These are phyloP conservation scores for Solanum paucissectum DNA, from an alignment of 257 asterid species.

Conservation along the genomic window DNA sequence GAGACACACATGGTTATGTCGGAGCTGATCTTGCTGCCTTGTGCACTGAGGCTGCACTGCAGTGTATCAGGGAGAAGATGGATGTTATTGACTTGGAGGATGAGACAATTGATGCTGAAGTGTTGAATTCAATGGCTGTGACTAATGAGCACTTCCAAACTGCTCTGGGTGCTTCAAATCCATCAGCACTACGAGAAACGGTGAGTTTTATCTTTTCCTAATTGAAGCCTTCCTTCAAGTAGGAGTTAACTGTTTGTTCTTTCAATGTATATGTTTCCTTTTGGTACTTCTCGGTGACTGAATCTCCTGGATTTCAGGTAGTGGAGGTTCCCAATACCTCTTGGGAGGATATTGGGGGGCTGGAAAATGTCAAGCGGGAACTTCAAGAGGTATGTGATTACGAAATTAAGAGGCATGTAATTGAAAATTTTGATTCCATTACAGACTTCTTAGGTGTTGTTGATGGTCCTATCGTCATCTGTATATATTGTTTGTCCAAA, in stretches of 20 bases:
- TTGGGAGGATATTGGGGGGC: slow-evolving; percentile 93
- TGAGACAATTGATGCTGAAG: slow-evolving; percentile 80
- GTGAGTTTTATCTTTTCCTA: slow-evolving; percentile 19
- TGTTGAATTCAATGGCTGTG: slow-evolving; percentile 89
- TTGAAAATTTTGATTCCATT: background rate
- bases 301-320: slow-evolving; percentile 26
- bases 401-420: background rate
- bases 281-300: background rate
- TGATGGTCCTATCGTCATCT: background rate
- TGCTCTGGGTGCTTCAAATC: slow-evolving; percentile 85
- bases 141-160: slow-evolving; percentile 80
- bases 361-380: slow-evolving; percentile 80
- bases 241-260: background rate
- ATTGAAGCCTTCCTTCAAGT: background rate
- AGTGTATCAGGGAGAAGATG: slow-evolving; percentile 97
- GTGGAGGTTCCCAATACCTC: slow-evolving; percentile 83
- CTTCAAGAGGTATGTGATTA: slow-evolving; percentile 68
- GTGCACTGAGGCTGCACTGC: slow-evolving; percentile 92
- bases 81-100: slow-evolving; percentile 90
- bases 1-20: slow-evolving; percentile 86
- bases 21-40: slow-evolving; percentile 93
- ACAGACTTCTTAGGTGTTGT: background rate
- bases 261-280: background rate
- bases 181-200: slow-evolving; percentile 89
- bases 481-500: background rate